These are phyloP conservation scores for Calycina herbarum DNA, from an alignment of 2,329 filamentous ascomycete species.

Conservation along the genomic window DNA sequence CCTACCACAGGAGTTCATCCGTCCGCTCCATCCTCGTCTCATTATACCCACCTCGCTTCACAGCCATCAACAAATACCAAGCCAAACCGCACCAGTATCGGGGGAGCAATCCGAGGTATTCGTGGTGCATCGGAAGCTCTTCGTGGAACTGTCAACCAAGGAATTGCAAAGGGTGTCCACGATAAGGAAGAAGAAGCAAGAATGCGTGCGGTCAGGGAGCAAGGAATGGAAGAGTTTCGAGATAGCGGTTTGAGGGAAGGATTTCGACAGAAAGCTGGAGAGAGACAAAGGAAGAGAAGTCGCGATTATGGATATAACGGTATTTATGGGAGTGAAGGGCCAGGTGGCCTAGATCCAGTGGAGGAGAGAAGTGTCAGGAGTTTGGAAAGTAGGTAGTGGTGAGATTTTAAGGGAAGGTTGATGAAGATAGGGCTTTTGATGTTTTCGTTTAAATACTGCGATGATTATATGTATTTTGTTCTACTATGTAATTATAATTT, in stretches of 20 bases:
- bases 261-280: conserved; percentile 26
- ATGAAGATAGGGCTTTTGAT: neutral
- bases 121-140: conserved; percentile 31
- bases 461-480: neutral
- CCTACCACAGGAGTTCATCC: neutral
- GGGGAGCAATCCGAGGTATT: conserved; percentile 20
- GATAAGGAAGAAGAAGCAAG: conserved; percentile 29
- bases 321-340: conserved; percentile 29
- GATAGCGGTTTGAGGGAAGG: conserved; percentile 28
- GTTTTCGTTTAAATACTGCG: neutral
- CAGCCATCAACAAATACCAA: neutral
- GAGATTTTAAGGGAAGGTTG: neutral
- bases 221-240: conserved; percentile 27
- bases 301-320: conserved; percentile 7
- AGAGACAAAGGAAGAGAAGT: conserved; percentile 22
- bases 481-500: neutral
- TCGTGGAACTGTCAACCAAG: conserved; percentile 27
- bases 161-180: conserved; percentile 24
- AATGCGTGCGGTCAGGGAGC: conserved; percentile 26
- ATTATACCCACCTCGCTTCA: neutral
- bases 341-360: conserved; percentile 23
- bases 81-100: conserved; percentile 15
- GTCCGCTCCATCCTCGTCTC: conserved; percentile 1
- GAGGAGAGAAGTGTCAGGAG: conserved; percentile 22
- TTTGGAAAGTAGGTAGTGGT: conserved; percentile 7